Evolutionary conservation across 139 green algal genomes (phyloP), one percentile per base, ranked within the genome.

Genomic region (Chlamydomonas incerta): DNA sequence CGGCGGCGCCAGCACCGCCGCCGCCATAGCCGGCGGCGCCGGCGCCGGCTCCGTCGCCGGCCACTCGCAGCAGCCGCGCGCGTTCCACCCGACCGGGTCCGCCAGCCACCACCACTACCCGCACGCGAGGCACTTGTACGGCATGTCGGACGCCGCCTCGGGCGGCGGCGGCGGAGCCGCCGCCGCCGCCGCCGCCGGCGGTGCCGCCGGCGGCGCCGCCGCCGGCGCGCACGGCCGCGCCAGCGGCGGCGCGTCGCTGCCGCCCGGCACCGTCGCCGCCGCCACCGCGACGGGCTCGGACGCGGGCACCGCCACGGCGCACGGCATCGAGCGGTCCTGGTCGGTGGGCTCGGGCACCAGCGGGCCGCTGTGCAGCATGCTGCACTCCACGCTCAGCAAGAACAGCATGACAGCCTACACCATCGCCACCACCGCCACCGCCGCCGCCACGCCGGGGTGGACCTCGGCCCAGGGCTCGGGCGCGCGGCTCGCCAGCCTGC

Each of bases 331-430:
- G 10, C 58, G 75, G 13, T 47, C 75, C 31, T 82, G 75, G 75
- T 82, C 75, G 10, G 60, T 72, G 3, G 60, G 75, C 37, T 72
- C 58, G 6, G 41, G 41, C 28, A 50, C 75, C 60, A 82, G 75
- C 60, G 75, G 75, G 0, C 75, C 75, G 17, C 58, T 82, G 28
- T 72, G 18, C 29, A 83, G 77, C 77, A 17, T 83, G 60, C 63
- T 83, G 63, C 62, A 83, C 3, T 74, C 63, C 29, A 83, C 77
- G 0, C 37, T 83, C 10, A 74, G 63, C 46, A 74, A 74, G 77
- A 33, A 41, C 37, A 74, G 63, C 46, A 33, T 83, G 29, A 82
- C 74, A 9, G 74, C 24, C 26, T 50, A 50, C 41, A 50, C 41
- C 41, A 50, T 50, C 41, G 41, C 41, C 41, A 20, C 24, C 28